These are phyloP conservation scores for Eutypa lata DNA, from an alignment of 2,329 filamentous ascomycete species.

Conservation along the genomic window DNA sequence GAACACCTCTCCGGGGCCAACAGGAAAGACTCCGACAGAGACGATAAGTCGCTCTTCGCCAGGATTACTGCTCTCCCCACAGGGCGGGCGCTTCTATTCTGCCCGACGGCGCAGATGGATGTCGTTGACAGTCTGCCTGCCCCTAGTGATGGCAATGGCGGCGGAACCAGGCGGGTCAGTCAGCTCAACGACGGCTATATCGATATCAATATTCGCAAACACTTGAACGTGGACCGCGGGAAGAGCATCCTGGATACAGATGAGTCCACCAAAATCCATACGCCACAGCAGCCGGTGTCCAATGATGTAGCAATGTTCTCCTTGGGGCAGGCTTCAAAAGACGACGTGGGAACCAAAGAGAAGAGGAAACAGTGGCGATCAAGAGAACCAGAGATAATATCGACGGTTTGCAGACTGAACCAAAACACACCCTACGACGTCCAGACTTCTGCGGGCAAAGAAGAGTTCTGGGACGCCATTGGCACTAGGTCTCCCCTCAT, in stretches of 20 bases:
- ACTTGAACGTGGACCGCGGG: constrained; percentile 16
- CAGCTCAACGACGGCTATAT: constrained; percentile 10
- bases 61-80: constrained; percentile 15
- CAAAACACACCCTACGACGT: too few species aligned
- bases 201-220: constrained; percentile 15
- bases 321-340: too few species aligned
- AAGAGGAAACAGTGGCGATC: too few species aligned
- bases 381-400: too few species aligned
- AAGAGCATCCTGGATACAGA: constrained; percentile 13
- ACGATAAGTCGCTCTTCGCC: constrained; percentile 11
- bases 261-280: not conserved
- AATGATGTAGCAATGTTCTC: too few species aligned
- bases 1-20: constrained; percentile 15
- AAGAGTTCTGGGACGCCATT: too few species aligned
- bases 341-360: too few species aligned
- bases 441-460: too few species aligned
- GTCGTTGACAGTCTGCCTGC: not conserved
- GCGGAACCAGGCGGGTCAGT: not conserved
- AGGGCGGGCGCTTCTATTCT: constrained; percentile 21
- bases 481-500: too few species aligned
- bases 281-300: not conserved
- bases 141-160: not conserved
- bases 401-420: too few species aligned
- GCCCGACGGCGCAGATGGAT: constrained; percentile 17
- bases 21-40: not conserved